These are phyloP conservation scores for Seiridium cupressi DNA, from an alignment of 2,329 filamentous ascomycete species.

Conservation along the genomic window DNA sequence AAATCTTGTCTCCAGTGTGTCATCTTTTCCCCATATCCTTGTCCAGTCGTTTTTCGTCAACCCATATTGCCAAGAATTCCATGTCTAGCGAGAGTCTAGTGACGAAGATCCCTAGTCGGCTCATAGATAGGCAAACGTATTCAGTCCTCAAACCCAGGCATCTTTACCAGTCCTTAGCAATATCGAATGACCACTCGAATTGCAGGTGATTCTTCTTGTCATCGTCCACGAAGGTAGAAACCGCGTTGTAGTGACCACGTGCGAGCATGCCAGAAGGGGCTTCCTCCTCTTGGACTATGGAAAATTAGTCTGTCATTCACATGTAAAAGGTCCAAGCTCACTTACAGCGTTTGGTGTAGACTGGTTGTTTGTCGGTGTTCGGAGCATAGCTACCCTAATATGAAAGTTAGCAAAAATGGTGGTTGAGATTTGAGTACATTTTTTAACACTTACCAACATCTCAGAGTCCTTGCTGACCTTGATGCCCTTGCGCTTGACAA, in stretches of 20 bases:
- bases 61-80: neutral
- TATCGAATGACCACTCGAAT: constrained; percentile 96
- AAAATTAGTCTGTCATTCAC: constrained; percentile 3
- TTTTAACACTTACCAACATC: constrained; percentile 77
- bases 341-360: constrained; percentile 92
- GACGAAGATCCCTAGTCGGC: neutral
- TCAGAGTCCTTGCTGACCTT: constrained; percentile 90
- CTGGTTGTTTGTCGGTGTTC: constrained; percentile 81
- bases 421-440: neutral
- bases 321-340: constrained; percentile 13
- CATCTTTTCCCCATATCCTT: neutral
- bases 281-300: constrained; percentile 83
- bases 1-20: neutral
- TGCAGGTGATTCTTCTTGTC: constrained; percentile 86
- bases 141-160: neutral
- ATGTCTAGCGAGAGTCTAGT: neutral
- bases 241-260: constrained; percentile 85
- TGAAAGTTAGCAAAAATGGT: constrained; percentile 22
- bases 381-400: constrained; percentile 84
- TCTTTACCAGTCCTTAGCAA: constrained; percentile 82
- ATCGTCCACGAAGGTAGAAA: constrained; percentile 91
- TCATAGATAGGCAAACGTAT: too few species aligned
- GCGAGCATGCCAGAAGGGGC: constrained; percentile 88
- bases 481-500: constrained; percentile 86
- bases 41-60: neutral